phyloP scores from a whole-genome alignment of 2,329 filamentous ascomycete genomes.

The Penicillium sp. region DNA sequence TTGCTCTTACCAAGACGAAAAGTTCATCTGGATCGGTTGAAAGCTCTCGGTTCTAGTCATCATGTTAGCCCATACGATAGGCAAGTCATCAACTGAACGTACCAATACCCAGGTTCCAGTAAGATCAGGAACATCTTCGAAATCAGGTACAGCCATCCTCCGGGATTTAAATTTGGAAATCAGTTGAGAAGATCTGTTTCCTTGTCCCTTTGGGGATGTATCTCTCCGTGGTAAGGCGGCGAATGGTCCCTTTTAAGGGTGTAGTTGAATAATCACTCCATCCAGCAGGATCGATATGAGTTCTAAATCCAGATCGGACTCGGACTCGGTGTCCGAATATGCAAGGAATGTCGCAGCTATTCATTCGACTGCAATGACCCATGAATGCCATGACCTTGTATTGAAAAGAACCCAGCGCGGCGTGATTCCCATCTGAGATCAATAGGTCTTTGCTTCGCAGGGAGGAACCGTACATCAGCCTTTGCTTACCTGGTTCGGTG shows the following conservation, averaged over 20 bases:
- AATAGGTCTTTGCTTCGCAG: neutral
- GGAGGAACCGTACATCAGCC: neutral
- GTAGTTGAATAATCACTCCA: neutral
- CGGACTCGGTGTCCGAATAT: constrained; percentile 12
- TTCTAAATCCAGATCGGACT: constrained; percentile 6
- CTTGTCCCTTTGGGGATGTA: too few relatives aligned
- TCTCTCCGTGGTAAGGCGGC: neutral
- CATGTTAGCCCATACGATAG: neutral
- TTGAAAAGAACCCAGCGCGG: neutral
- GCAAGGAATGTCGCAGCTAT: neutral
- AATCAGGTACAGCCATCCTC: constrained; percentile 6
- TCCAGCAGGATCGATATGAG: neutral
- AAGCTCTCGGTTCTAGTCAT: constrained; percentile 12
- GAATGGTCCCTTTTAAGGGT: neutral
- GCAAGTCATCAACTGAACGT: neutral
- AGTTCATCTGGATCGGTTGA: constrained; percentile 16
- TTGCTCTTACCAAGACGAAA: constrained; percentile 10
- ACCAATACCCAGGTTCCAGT: constrained; percentile 14
- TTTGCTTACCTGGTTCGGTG: neutral
- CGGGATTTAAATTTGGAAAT: neutral
- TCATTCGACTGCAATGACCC: neutral
- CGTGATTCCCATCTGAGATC: too few relatives aligned
- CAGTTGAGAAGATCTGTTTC: too few relatives aligned
- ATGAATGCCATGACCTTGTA: neutral
- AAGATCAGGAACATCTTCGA: constrained; percentile 5